Evolutionary conservation across 2,329 filamentous ascomycete species (phyloP).

Genomic region (Didymella exigua): DNA sequence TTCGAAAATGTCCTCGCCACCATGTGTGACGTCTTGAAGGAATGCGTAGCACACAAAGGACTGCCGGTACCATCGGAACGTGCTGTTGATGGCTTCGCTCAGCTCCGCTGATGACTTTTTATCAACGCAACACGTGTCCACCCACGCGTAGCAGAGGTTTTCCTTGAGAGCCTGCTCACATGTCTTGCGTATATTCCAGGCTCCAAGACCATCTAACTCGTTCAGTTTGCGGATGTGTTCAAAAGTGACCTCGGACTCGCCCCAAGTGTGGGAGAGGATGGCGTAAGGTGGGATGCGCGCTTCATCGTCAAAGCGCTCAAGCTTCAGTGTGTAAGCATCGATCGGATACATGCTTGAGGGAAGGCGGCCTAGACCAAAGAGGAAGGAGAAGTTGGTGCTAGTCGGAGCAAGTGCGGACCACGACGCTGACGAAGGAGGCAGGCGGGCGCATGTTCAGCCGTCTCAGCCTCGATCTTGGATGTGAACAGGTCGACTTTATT

Average conservation of each 20-base stretch:
- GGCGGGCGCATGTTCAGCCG: too few species aligned
- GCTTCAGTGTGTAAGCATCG: not conserved
- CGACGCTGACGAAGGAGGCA: too few species aligned
- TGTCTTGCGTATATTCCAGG: not conserved
- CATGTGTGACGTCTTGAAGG: not conserved
- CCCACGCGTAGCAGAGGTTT: not conserved
- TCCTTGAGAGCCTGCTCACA: not conserved
- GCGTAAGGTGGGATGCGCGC: not conserved
- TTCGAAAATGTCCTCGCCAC: not conserved
- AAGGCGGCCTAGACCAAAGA: not conserved
- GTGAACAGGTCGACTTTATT: too few species aligned
- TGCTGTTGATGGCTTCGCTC: conserved; percentile 24
- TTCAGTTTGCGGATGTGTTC: not conserved
- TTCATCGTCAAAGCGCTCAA: not conserved
- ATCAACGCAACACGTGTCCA: conserved; percentile 23
- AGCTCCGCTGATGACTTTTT: conserved; percentile 17
- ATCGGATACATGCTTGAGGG: not conserved
- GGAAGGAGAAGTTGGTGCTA: not conserved
- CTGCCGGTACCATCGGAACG: conserved; percentile 19
- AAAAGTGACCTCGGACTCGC: not conserved
- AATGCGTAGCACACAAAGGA: conserved; percentile 15
- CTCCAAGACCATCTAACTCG: not conserved
- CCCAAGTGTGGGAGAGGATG: not conserved
- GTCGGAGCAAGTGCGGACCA: not conserved
- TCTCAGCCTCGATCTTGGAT: too few species aligned